Evolutionary conservation across 2,329 filamentous ascomycete species (phyloP).

Genomic region (Talaromyces funiculosus): DNA sequence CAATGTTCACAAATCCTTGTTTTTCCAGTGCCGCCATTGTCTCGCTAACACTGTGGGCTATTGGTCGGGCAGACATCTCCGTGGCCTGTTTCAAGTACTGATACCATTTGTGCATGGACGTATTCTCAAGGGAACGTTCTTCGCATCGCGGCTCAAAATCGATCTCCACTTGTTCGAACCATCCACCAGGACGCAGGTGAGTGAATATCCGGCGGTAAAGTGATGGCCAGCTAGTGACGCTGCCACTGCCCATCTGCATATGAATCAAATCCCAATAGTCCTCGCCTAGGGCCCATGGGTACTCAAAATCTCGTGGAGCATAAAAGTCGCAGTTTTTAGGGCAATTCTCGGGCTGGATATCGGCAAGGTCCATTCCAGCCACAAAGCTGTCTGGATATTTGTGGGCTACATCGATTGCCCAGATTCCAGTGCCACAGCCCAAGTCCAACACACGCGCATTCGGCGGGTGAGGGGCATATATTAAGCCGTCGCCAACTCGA

Average conservation of each 20-base stretch:
- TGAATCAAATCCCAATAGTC: conserved; percentile 78
- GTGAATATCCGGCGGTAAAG: conserved; percentile 66
- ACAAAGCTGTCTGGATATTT: conserved; percentile 56
- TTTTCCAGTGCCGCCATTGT: conserved; percentile 58
- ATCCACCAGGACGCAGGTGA: conserved; percentile 70
- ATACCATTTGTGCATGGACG: conserved; percentile 64
- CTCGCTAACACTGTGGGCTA: conserved; percentile 56
- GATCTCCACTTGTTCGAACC: conserved; percentile 86
- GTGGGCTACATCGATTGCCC: conserved; percentile 81
- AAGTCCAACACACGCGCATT: conserved; percentile 56
- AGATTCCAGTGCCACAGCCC: conserved; percentile 85
- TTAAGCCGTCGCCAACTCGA: conserved; percentile 45
- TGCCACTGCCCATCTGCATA: conserved; percentile 71
- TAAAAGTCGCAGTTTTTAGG: conserved; percentile 64
- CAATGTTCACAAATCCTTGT: conserved; percentile 75
- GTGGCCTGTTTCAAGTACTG: conserved; percentile 63
- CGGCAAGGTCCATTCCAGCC: conserved; percentile 56
- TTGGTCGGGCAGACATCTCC: conserved; percentile 56
- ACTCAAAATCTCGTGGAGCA: conserved; percentile 69
- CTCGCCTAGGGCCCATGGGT: conserved; percentile 62
- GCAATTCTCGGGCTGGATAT: conserved; percentile 62
- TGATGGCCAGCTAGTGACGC: conserved; percentile 67
- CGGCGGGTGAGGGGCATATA: conserved; percentile 35
- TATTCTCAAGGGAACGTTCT: conserved; percentile 53
- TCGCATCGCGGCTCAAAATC: conserved; percentile 73